These are phyloP conservation scores for Dacryopinax spathularia DNA, from an alignment of 768 basidiomycete species.

Conservation along the genomic window DNA sequence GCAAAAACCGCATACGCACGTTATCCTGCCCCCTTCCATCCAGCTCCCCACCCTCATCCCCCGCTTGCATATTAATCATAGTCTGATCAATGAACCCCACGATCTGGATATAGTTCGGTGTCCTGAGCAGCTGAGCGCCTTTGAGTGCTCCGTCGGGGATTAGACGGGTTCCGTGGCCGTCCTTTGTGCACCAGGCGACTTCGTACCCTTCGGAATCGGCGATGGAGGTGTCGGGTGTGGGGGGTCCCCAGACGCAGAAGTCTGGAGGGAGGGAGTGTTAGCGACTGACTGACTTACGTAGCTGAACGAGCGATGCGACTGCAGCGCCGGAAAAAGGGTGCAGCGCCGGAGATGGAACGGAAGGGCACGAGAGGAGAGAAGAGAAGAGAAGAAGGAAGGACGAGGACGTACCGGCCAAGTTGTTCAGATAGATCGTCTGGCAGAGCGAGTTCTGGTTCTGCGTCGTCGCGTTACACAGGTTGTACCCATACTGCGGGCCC, in stretches of 20 bases:
- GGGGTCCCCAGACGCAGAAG: slow-evolving; percentile 15
- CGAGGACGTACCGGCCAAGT: neutral
- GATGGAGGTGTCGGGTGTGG: slow-evolving; percentile 12
- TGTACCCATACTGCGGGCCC: slow-evolving; percentile 51
- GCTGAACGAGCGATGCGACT: too few relatives aligned
- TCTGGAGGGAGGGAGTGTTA: neutral
- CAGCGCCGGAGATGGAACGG: too few relatives aligned
- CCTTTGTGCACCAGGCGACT: slow-evolving; percentile 24
- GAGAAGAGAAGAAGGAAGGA: too few relatives aligned
- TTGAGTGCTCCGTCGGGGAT: slow-evolving; percentile 52
- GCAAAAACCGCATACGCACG: slow-evolving; percentile 6
- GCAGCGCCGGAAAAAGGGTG: too few relatives aligned
- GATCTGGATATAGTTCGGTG: slow-evolving; percentile 31
- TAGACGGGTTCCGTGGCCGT: slow-evolving; percentile 52
- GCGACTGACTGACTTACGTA: too few relatives aligned
- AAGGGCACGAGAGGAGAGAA: too few relatives aligned
- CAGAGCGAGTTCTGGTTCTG: slow-evolving; percentile 47
- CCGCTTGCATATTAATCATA: slow-evolving; percentile 34
- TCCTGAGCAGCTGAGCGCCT: slow-evolving; percentile 51
- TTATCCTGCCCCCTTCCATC: neutral
- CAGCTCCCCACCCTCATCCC: slow-evolving; percentile 55
- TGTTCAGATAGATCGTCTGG: slow-evolving; percentile 34
- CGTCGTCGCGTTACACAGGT: slow-evolving; percentile 53
- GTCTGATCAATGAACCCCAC: slow-evolving; percentile 53
- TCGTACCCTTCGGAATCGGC: slow-evolving; percentile 17